phyloP scores from a whole-genome alignment of 192 early-diverging fungal species.

The Rhizophagus clarus region DNA sequence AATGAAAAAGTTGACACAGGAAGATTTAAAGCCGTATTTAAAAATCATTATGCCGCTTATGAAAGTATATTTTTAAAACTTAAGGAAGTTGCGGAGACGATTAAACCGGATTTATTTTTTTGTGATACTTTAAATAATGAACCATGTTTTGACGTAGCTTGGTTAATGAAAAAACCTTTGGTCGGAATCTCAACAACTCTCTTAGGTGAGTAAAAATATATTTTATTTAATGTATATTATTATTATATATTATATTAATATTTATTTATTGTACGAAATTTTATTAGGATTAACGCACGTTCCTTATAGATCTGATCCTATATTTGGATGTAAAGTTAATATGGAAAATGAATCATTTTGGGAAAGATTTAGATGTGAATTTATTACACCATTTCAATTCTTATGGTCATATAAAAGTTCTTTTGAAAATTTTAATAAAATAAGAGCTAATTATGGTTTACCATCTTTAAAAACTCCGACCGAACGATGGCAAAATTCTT shows the following conservation, averaged over 20 bases:
- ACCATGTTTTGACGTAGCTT: conserved; percentile 3
- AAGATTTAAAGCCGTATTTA: neutral
- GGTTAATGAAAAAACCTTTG: neutral
- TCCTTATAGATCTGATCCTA: conserved; percentile 5
- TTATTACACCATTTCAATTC: neutral
- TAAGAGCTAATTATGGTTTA: neutral
- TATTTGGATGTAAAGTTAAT: neutral
- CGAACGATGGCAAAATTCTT: neutral
- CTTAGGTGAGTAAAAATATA: neutral
- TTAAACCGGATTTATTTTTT: neutral
- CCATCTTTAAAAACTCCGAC: neutral
- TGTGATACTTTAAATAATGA: neutral
- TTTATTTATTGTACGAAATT: too few relatives aligned
- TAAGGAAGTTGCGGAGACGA: neutral
- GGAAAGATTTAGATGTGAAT: neutral
- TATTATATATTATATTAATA: neutral
- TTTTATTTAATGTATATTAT: too few relatives aligned
- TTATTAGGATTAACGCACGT: neutral
- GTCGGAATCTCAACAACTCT: neutral
- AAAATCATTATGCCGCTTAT: neutral
- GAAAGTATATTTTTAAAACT: neutral
- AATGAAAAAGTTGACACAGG: neutral
- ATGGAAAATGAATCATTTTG: conserved; percentile 18
- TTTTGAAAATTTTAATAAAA: neutral
- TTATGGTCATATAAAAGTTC: too few relatives aligned